Base-by-base conservation (phyloP, 148 eudicot genomes). In the Vaccinium macrocarpon region DNA sequence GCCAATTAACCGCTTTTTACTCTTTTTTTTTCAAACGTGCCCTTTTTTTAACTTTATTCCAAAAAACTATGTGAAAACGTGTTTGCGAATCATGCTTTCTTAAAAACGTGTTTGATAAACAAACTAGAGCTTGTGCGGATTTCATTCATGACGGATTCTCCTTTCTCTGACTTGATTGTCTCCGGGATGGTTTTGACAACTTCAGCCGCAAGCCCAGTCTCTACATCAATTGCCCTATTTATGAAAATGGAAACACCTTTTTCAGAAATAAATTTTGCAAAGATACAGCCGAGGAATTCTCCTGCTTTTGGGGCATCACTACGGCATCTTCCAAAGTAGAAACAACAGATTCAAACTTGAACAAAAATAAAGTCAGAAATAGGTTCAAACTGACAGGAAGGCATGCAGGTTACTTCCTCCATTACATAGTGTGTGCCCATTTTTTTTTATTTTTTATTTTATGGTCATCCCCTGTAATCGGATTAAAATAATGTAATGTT, bases 281-380 rank as follows among this genome's bases (percentile, higher is more conserved):
- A 85, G 51, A 93, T 86, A 35, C 81, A 88, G 42, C 98, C 98
- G 11, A 95, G 95, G 83, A 87, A 95, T 74, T 95, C 68, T 2
- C 93, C 89, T 70, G 98, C 98, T 90, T 77, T 91, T 46, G 98
- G 97, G 84, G 98, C 98, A 90, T 95, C 98, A 46, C 76, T 93
- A 92, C 92, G 12, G 91, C 91, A 84, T 95, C 98, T 84, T 95
- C 98, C 91, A 95, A 86, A 55, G 81, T 87, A 76, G 88, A 56
- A 27, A 95, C 92, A 79, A 92, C 95, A 62, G 89, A 89, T 84
- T 91, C 93, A 76, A 95, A 92, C 90, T 97, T 95, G 91, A 80
- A 74, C 74, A 74, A 80, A 78, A 2, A 59, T 5, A n/a, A 61
- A 61, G 68, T 61, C 68, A 61, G 25, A 23, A 2, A 6, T 13